phyloP scores from a whole-genome alignment of 2,329 filamentous ascomycete genomes.

The Pseudogymnoascus pannorum region DNA sequence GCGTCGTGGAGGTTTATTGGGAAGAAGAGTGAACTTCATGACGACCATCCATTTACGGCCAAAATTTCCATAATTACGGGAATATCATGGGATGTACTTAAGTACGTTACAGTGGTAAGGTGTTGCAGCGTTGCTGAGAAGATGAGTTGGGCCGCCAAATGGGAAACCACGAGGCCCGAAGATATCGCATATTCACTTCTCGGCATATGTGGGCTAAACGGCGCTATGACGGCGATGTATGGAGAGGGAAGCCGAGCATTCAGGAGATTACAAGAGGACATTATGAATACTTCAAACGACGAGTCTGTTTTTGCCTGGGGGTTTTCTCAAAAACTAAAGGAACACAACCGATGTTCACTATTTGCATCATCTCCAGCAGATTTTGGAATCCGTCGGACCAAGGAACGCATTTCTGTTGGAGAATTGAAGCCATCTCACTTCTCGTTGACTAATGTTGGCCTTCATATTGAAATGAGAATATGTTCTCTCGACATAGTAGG shows the following conservation, averaged over 20 bases:
- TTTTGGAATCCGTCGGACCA: background rate
- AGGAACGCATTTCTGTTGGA: background rate
- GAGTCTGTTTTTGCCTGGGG: constrained; percentile 29
- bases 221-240: constrained; percentile 37
- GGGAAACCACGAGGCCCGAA: constrained; percentile 31
- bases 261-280: constrained; percentile 31
- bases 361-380: constrained; percentile 9
- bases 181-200: constrained; percentile 40
- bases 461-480: background rate
- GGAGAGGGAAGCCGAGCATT: constrained; percentile 33
- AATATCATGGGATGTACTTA: background rate
- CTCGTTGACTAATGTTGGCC: background rate
- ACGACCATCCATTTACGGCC: background rate
- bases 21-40: background rate
- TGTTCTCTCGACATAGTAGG: background rate
- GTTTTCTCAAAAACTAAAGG: background rate
- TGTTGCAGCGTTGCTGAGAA: constrained; percentile 26
- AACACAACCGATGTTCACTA: background rate
- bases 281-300: constrained; percentile 30
- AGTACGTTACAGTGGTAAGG: background rate
- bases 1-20: constrained; percentile 4
- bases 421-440: background rate
- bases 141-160: constrained; percentile 36
- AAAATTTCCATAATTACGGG: background rate
- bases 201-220: constrained; percentile 36